Evolutionary conservation across 306 rosid genomes (phyloP).

Genomic region (Quillaja saponaria): DNA sequence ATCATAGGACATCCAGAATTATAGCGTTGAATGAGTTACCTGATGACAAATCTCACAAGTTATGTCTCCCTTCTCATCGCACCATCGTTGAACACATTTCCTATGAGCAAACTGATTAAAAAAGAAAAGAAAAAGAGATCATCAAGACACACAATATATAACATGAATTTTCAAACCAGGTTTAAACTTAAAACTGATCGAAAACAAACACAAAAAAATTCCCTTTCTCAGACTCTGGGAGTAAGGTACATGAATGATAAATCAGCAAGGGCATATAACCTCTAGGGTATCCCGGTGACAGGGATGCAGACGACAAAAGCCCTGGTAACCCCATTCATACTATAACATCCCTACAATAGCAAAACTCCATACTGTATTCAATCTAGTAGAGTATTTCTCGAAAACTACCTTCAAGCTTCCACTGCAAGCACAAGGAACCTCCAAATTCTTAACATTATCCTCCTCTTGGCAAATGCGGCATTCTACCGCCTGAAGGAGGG

Average conservation of each 20-base stretch:
- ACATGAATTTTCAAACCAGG: background rate
- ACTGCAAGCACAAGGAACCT: constrained; percentile 63
- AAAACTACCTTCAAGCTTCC: constrained; percentile 60
- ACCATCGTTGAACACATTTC: constrained; percentile 67
- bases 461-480: constrained; percentile 77
- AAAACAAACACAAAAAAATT: background rate
- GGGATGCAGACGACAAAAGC: no score
- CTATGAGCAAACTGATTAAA: constrained; percentile 61
- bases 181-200: background rate
- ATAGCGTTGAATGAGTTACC: constrained; percentile 34
- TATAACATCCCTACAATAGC: no score
- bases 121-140: background rate
- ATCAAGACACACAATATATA: background rate
- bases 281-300: no score
- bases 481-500: constrained; percentile 49
- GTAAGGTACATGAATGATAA: background rate
- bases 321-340: no score
- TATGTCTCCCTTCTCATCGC: constrained; percentile 68
- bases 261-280: background rate
- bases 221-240: background rate
- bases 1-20: no score
- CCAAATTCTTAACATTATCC: constrained; percentile 50
- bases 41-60: constrained; percentile 69
- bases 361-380: no score
- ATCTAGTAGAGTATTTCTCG: background rate